These are phyloP conservation scores for Fistulinella cinereoalba DNA, from an alignment of 1,284 basidiomycete species.

Conservation along the genomic window DNA sequence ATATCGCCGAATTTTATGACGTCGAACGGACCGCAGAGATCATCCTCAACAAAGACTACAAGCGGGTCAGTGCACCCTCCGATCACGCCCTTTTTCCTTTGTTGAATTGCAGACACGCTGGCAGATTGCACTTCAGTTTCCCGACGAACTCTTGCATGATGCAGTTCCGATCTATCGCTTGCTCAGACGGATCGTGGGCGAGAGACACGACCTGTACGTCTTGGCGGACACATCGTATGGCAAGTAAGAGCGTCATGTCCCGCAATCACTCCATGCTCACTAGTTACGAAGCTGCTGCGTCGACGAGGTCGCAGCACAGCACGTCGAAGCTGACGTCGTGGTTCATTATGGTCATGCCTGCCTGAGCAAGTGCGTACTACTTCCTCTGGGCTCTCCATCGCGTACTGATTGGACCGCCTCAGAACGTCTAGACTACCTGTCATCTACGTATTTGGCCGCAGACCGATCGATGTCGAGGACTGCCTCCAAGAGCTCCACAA, in stretches of 20 bases:
- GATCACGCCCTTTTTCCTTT: background rate
- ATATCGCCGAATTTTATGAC: slow-evolving; percentile 65
- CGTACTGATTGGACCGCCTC: no score
- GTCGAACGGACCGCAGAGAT: slow-evolving; percentile 53
- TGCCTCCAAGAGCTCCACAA: slow-evolving; percentile 49
- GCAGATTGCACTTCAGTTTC: slow-evolving; percentile 92
- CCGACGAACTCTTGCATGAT: slow-evolving; percentile 87
- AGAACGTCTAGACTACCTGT: slow-evolving; percentile 81
- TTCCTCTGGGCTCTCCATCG: background rate
- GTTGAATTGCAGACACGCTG: slow-evolving; percentile 8
- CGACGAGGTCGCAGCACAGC: slow-evolving; percentile 93
- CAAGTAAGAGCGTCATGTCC: slow-evolving; percentile 55
- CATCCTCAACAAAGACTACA: slow-evolving; percentile 53
- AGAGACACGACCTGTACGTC: slow-evolving; percentile 75
- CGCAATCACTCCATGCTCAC: slow-evolving; percentile 7
- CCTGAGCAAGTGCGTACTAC: slow-evolving; percentile 70
- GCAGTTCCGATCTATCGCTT: slow-evolving; percentile 84
- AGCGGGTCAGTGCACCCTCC: slow-evolving; percentile 46
- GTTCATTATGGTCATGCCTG: slow-evolving; percentile 98
- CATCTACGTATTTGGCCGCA: slow-evolving; percentile 85
- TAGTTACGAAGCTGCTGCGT: slow-evolving; percentile 81
- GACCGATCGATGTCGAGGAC: slow-evolving; percentile 48
- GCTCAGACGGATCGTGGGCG: slow-evolving; percentile 56
- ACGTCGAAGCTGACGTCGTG: slow-evolving; percentile 90
- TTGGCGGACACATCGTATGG: slow-evolving; percentile 97